Conservation (phyloP, 805 yeast genomes). For the Ogataea salicorniae region DNA sequence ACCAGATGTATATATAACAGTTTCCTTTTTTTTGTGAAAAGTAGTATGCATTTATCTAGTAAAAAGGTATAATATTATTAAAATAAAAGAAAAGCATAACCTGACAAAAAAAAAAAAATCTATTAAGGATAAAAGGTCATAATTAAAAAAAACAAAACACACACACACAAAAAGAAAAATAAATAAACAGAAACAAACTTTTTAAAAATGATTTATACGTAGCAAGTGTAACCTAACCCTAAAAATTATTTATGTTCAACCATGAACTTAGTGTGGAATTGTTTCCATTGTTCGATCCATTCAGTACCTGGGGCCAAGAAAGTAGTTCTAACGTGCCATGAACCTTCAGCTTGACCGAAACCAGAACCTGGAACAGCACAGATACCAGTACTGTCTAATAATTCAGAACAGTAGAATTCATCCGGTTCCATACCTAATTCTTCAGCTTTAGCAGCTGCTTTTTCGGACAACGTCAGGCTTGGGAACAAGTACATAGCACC, state of each 20-base stretch:
- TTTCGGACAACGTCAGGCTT: slow-evolving; percentile 55
- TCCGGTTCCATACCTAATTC: slow-evolving; percentile 60
- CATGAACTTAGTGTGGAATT: slow-evolving; percentile 74
- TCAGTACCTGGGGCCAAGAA: slow-evolving; percentile 93
- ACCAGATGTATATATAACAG: too few relatives aligned
- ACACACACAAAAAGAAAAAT: background rate
- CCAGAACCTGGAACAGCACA: slow-evolving; percentile 98
- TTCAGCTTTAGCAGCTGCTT: slow-evolving; percentile 59
- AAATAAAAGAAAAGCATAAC: background rate
- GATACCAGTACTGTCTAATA: slow-evolving; percentile 85
- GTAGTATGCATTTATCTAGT: background rate
- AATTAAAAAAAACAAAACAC: background rate
- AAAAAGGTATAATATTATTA: background rate
- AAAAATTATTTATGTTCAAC: slow-evolving; percentile 37
- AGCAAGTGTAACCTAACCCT: too few relatives aligned
- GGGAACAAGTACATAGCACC: slow-evolving; percentile 99
- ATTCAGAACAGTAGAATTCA: slow-evolving; percentile 80
- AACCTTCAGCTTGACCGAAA: slow-evolving; percentile 86
- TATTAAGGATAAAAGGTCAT: background rate
- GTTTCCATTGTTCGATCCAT: slow-evolving; percentile 75
- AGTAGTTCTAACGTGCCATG: slow-evolving; percentile 92
- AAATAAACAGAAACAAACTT: too few relatives aligned
- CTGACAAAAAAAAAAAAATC: background rate
- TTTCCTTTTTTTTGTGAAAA: too few relatives aligned
- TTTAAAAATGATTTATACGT: too few relatives aligned